These are phyloP conservation scores for Cladosporium sp. DNA, from an alignment of 2,329 filamentous ascomycete genomes.

Conservation along the genomic window DNA sequence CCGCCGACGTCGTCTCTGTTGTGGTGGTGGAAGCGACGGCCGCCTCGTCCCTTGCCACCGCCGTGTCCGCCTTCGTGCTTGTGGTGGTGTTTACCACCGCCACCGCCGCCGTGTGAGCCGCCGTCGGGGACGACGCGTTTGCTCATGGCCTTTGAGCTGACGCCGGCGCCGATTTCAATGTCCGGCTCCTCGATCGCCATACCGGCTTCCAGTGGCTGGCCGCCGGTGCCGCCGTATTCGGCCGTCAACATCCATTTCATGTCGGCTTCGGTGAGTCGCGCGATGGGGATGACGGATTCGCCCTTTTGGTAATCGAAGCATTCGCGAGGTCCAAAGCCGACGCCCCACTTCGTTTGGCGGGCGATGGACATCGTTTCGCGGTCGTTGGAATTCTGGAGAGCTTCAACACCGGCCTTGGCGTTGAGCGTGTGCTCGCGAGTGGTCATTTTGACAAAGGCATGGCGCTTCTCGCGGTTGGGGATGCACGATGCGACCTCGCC, in stretches of 20 bases:
- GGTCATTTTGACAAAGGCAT: conserved; percentile 99
- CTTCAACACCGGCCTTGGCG: conserved; percentile 88
- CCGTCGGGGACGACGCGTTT: conserved; percentile 30
- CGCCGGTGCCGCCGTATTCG: conserved; percentile 88
- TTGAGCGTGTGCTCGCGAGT: conserved; percentile 77
- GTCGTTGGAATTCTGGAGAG: conserved; percentile 75
- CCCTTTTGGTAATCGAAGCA: conserved; percentile 95
- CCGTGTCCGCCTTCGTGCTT: conserved; percentile 8
- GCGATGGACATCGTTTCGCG: conserved; percentile 65
- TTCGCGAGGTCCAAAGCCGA: conserved; percentile 93
- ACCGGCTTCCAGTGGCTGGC: conserved; percentile 71
- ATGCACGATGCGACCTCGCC: conserved; percentile 96
- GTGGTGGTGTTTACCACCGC: conserved; percentile 1
- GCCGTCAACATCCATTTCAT: conserved; percentile 96
- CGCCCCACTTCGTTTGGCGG: conserved; percentile 86
- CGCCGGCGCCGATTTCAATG: conserved; percentile 96
- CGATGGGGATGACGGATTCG: conserved; percentile 88
- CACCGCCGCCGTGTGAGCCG: neutral
- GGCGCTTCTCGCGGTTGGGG: conserved; percentile 95
- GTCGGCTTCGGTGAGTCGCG: conserved; percentile 90
- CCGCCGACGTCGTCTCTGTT: conserved; percentile 12
- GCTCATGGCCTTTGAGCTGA: conserved; percentile 72
- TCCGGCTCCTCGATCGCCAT: conserved; percentile 96
- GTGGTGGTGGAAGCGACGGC: conserved; percentile 18
- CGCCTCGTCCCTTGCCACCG: conserved; percentile 18